Conservation (phyloP, 2,329 filamentous ascomycete genomes). For the Volutella citrinella region DNA sequence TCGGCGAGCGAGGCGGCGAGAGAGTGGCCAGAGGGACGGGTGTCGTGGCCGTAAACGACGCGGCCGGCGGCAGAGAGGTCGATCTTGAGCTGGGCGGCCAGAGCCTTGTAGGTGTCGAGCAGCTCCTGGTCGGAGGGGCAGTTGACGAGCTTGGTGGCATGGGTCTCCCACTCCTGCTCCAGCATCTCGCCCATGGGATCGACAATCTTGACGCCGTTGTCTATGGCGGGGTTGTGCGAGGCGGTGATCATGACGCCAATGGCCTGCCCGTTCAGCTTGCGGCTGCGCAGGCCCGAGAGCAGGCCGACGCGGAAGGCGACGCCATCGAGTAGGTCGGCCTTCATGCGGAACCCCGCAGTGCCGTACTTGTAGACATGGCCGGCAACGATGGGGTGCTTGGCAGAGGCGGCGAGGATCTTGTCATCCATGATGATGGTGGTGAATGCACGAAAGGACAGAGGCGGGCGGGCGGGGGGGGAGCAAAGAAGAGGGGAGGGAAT, state of each 20-base stretch:
- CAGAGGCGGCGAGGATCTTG: constrained; percentile 57
- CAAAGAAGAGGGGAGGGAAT: background rate
- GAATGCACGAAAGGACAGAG: background rate
- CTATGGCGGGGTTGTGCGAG: constrained; percentile 84
- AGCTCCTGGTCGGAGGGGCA: constrained; percentile 72
- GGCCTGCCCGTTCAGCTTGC: constrained; percentile 83
- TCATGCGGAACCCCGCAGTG: constrained; percentile 68
- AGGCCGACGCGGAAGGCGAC: constrained; percentile 92
- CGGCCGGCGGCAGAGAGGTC: constrained; percentile 68
- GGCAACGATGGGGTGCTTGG: constrained; percentile 58
- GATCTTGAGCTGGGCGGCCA: constrained; percentile 74
- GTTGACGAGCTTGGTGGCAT: constrained; percentile 89
- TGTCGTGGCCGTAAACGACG: constrained; percentile 89
- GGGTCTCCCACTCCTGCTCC: constrained; percentile 89
- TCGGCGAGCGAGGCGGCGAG: constrained; percentile 77
- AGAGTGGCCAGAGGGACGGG: constrained; percentile 83
- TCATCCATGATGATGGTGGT: constrained; percentile 44
- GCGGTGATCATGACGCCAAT: constrained; percentile 97
- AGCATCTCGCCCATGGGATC: constrained; percentile 98
- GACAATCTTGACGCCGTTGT: constrained; percentile 94
- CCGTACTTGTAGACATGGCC: constrained; percentile 61
- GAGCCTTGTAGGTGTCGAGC: constrained; percentile 69
- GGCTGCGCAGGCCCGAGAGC: constrained; percentile 81
- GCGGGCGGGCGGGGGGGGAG: background rate
- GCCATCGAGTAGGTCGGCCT: constrained; percentile 78